Percentiles rank a stretch among this genome's conserved stretches.
These are phyloP conservation scores for Noccaea bulbosa DNA, from an alignment of 345 rosid species.

Conservation along the genomic window DNA sequence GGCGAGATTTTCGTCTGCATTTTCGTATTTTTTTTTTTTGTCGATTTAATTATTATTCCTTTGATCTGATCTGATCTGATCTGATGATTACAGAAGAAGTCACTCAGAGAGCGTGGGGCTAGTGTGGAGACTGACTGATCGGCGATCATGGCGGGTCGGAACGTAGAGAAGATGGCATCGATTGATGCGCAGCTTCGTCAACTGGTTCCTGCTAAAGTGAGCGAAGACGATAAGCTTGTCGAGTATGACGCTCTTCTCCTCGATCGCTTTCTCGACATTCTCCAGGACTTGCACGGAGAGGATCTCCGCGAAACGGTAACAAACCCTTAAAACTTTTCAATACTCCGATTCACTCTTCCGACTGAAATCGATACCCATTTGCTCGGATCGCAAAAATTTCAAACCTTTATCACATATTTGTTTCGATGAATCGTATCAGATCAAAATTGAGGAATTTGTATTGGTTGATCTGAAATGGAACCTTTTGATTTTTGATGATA, in stretches of 20 bases:
- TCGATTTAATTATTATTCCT: not conserved
- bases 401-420: slow-evolving; percentile 6
- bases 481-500: not conserved
- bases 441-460: not conserved
- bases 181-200: slow-evolving; percentile 93
- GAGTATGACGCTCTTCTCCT: slow-evolving; percentile 95
- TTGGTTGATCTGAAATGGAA: not conserved
- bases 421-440: slow-evolving; percentile 15
- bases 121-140: slow-evolving; percentile 22
- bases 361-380: slow-evolving; percentile 29
- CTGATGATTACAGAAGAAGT: slow-evolving; percentile 36
- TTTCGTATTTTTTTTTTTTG: not conserved
- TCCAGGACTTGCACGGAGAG: slow-evolving; percentile 93
- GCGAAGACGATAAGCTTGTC: slow-evolving; percentile 93
- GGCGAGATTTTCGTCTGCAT: slow-evolving; percentile 7
- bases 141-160: slow-evolving; percentile 59
- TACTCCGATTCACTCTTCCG: not conserved
- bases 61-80: slow-evolving; percentile 13
- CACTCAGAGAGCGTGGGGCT: not conserved
- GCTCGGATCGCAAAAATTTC: not conserved
- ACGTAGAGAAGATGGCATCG: slow-evolving; percentile 87
- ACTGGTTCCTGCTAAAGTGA: slow-evolving; percentile 78
- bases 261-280: slow-evolving; percentile 96
- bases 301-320: slow-evolving; percentile 91
- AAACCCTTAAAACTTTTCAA: not conserved